These are phyloP conservation scores for Aurantiochytrium sp. DNA, from an alignment of 108 stramenopile species.

Conservation along the genomic window DNA sequence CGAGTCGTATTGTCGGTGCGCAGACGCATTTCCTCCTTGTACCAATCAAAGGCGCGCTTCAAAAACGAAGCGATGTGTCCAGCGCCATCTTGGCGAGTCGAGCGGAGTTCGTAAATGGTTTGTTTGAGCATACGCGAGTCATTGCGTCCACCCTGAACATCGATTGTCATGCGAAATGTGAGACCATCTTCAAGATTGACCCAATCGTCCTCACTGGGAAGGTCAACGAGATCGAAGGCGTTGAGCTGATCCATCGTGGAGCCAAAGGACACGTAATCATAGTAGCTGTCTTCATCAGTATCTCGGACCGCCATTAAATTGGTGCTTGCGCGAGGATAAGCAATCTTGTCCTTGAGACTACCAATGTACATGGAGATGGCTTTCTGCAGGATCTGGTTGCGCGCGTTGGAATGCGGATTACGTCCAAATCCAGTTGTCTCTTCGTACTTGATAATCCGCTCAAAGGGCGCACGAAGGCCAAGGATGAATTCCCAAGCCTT, in stretches of 20 bases:
- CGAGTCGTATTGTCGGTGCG: conserved; percentile 17
- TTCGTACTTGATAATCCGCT: not conserved
- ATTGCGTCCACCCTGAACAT: not conserved
- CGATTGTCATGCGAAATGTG: not conserved
- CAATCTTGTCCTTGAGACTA: not conserved
- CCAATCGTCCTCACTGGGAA: too few species aligned
- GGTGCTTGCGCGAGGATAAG: conserved; percentile 18
- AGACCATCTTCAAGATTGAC: too few species aligned
- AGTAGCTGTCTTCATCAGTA: too few species aligned
- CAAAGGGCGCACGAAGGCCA: not conserved
- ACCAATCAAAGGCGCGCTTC: conserved; percentile 32
- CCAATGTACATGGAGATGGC: conserved; percentile 31
- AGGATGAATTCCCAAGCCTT: not conserved
- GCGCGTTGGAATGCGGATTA: not conserved
- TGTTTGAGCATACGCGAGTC: not conserved
- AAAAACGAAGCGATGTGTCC: conserved; percentile 30
- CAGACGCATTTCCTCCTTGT: not conserved
- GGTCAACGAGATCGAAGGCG: too few species aligned
- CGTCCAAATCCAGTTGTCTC: not conserved
- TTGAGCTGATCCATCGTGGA: too few species aligned
- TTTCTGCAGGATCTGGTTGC: conserved; percentile 46
- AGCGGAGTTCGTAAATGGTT: conserved; percentile 23
- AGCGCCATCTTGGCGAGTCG: conserved; percentile 22
- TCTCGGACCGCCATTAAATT: conserved; percentile 30
- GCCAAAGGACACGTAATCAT: too few species aligned